Conservation (phyloP, 116 monocot genomes). For the Zostera marina region DNA sequence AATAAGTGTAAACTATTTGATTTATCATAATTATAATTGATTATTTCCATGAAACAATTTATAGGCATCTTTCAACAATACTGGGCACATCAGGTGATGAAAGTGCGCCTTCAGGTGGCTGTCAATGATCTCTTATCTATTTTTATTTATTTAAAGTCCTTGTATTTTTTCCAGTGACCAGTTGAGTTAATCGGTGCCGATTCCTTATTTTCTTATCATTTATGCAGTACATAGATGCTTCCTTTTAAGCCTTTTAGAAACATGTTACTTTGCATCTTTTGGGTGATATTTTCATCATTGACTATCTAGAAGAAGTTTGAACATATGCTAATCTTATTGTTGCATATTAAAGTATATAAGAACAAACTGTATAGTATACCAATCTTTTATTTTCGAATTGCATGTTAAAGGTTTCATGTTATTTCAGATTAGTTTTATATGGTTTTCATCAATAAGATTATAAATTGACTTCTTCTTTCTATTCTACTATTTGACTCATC, state of each 20-base stretch:
- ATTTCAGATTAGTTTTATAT: no score
- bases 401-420: no score
- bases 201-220: neutral
- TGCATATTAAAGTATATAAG: no score
- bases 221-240: neutral
- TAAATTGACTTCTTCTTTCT: neutral
- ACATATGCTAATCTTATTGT: no score
- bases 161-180: neutral
- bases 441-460: neutral
- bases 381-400: no score
- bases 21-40: neutral
- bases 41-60: slow-evolving; percentile 1
- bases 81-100: slow-evolving; percentile 74
- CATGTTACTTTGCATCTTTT: no score
- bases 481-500: neutral
- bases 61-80: slow-evolving; percentile 88
- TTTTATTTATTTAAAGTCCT: neutral
- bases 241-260: neutral
- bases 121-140: neutral
- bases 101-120: slow-evolving; percentile 90
- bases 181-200: neutral
- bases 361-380: no score
- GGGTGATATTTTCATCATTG: no score
- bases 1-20: no score
- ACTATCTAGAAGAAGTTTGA: no score